Conservation (phyloP, 441 rosid species). For the Isatis lusitanica region DNA sequence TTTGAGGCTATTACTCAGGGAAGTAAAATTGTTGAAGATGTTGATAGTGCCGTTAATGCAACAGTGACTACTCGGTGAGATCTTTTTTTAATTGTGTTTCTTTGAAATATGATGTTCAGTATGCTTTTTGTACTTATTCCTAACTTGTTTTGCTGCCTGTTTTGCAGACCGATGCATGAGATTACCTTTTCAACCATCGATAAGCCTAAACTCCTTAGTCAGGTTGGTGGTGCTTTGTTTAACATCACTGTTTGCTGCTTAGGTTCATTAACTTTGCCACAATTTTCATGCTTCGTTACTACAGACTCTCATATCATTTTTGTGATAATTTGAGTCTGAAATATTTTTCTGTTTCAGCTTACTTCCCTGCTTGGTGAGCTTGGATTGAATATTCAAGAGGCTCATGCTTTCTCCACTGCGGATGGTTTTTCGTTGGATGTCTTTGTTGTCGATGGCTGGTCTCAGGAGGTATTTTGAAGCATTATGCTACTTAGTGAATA, state of each 20-base stretch:
- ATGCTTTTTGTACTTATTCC: neutral
- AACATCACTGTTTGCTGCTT: neutral
- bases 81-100: neutral
- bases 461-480: constrained; percentile 54
- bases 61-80: constrained; percentile 31
- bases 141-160: neutral
- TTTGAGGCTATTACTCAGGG: constrained; percentile 60
- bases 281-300: neutral
- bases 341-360: constrained; percentile 51
- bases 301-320: neutral
- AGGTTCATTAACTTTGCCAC: neutral
- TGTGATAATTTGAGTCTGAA: neutral
- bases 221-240: constrained; percentile 50
- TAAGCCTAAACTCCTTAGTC: constrained; percentile 80
- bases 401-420: constrained; percentile 83
- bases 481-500: constrained; percentile 2
- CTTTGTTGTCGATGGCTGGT: constrained; percentile 96
- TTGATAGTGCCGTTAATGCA: constrained; percentile 53
- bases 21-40: constrained; percentile 50
- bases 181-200: constrained; percentile 87
- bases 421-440: constrained; percentile 89
- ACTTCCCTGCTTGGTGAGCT: constrained; percentile 79
- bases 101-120: neutral
- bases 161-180: constrained; percentile 84
- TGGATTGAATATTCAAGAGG: constrained; percentile 89